Base-by-base conservation (phyloP, 169 alveolate species). In the Plasmodium billcollinsi region DNA sequence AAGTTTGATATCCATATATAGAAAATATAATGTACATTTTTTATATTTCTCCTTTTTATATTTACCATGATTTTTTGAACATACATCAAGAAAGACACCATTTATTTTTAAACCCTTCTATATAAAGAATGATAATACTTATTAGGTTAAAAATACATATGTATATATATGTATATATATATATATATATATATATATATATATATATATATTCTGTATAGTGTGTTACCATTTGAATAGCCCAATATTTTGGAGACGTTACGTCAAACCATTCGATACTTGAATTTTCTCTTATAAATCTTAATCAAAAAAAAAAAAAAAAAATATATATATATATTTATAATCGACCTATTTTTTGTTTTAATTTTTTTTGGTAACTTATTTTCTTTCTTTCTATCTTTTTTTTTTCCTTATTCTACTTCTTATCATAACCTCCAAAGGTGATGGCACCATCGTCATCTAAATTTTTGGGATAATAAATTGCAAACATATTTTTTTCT, bases 391-490 rank as follows among this genome's bases (percentile, higher is more conserved):
- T 24, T 24, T 24, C 26, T 65, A n/a, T 7, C 6, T 47, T 5
- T 8, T 11, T 56, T 29, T 50, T 56, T 33, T 52, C n/a, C 52
- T 73, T 3, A 12, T 14, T 56, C 47, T 66, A 83, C 91, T 83
- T 83, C 58, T 83, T 67, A 49, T 83, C 85, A 33, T 83, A 83
- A 9, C 91, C 91, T 18, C 91, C 91, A 63, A 83, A 83, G 45
- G 91, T 83, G n/a, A 83, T 69, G 18, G 91, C 85, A 18, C 91
- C 91, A 83, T 83, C 50, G n/a, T 83, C 91, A 9, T 69, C 83
- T 9, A 83, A 67, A 58, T 70, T 63, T 69, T 83, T 83, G 63
- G 91, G 91, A 50, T 83, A 83, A 50, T 83, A 83, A 83, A 83
- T 67, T 12, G 91, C 52, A 63, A 83, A 83, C 26, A 83, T 61